Conservation (phyloP, 306 rosid genomes). For the Argentina anserina region DNA sequence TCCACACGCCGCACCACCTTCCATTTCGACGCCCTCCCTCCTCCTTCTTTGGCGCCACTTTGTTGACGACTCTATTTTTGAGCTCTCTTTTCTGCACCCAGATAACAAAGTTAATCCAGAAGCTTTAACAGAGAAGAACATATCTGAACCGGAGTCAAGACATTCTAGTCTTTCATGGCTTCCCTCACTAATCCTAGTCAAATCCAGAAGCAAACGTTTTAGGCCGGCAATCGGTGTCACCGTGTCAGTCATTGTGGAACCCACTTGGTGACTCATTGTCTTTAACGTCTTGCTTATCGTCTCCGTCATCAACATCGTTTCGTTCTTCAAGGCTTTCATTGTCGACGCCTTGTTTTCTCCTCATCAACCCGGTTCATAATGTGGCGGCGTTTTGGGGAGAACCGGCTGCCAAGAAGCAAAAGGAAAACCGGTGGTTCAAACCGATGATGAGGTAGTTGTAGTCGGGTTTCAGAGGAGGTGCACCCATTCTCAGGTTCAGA, state of each 20-base stretch:
- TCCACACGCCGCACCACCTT: too few species aligned
- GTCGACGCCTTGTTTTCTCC: conserved; percentile 25
- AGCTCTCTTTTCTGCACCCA: conserved; percentile 44
- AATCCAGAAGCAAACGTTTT: conserved; percentile 45
- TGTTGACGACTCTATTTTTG: conserved; percentile 74
- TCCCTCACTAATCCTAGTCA: conserved; percentile 42
- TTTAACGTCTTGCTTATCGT: conserved; percentile 34
- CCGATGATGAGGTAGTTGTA: neutral
- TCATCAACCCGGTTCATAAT: conserved; percentile 21
- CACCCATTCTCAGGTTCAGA: conserved; percentile 80
- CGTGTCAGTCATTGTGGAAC: conserved; percentile 24
- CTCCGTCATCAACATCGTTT: conserved; percentile 42
- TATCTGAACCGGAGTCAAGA: conserved; percentile 37
- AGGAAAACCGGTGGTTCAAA: conserved; percentile 40
- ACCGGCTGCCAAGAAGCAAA: conserved; percentile 66
- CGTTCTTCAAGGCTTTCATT: conserved; percentile 20
- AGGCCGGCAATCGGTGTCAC: conserved; percentile 31
- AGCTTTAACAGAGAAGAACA: conserved; percentile 4
- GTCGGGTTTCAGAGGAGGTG: conserved; percentile 63
- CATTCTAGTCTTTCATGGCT: conserved; percentile 29
- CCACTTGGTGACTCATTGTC: conserved; percentile 27
- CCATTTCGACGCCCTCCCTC: too few species aligned
- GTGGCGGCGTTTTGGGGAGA: neutral
- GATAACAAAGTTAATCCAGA: conserved; percentile 25
- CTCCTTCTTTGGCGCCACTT: too few species aligned